Conservation (phyloP, 2,329 filamentous ascomycete species). For the Albifimbria verrucaria region DNA sequence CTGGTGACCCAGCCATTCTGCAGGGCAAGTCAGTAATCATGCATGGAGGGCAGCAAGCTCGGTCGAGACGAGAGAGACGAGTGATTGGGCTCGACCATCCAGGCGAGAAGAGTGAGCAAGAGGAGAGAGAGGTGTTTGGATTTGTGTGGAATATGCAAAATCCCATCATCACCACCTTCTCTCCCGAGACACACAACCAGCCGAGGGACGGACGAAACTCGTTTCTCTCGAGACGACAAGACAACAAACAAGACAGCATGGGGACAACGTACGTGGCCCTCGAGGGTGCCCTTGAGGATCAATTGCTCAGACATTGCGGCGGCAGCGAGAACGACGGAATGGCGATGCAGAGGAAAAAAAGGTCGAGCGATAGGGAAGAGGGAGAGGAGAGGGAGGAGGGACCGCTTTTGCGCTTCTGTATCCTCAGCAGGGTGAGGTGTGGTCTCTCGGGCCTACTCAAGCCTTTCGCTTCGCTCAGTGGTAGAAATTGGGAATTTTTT, state of each 20-base stretch:
- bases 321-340: conserved; percentile 14
- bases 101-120: too few species aligned
- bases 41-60: neutral
- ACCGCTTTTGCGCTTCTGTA: conserved; percentile 17
- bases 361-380: conserved; percentile 13
- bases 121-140: too few species aligned
- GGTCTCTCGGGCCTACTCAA: neutral
- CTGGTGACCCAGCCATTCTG: conserved; percentile 97
- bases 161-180: neutral
- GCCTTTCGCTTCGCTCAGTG: conserved; percentile 14
- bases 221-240: neutral
- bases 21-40: conserved; percentile 20
- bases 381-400: conserved; percentile 28
- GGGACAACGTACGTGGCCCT: conserved; percentile 76
- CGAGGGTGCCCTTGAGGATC: conserved; percentile 94
- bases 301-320: conserved; percentile 83
- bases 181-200: neutral
- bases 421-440: neutral
- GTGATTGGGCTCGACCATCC: neutral
- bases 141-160: neutral
- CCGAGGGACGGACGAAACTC: too few species aligned
- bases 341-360: conserved; percentile 25
- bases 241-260: conserved; percentile 13
- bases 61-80: neutral
- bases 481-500: conserved; percentile 38